Evolutionary conservation across 345 rosid species (phyloP).

Genomic region (Brassica rapa): DNA sequence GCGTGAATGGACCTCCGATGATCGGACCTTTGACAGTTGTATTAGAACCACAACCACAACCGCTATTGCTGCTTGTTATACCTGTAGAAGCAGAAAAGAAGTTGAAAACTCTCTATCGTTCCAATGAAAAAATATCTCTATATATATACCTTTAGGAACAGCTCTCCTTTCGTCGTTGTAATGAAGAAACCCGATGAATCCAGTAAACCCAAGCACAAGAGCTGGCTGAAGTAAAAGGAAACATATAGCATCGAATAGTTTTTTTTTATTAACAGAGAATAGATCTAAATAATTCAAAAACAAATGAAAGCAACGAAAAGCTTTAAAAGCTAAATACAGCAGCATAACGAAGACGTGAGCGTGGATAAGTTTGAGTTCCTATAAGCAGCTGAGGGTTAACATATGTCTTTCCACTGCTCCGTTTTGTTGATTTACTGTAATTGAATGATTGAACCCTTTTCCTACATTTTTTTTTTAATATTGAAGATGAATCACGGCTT

Average conservation of each 20-base stretch:
- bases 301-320: not conserved
- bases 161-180: slow-evolving; percentile 86
- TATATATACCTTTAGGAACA: slow-evolving; percentile 54
- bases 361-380: slow-evolving; percentile 48
- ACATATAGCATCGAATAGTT: not conserved
- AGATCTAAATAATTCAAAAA: not conserved
- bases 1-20: slow-evolving; percentile 80
- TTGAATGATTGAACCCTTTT: slow-evolving; percentile 51
- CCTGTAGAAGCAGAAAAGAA: slow-evolving; percentile 18
- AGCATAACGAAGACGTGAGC: slow-evolving; percentile 44
- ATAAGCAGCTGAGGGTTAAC: slow-evolving; percentile 30
- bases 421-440: slow-evolving; percentile 54
- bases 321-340: slow-evolving; percentile 48
- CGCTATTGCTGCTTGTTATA: slow-evolving; percentile 47
- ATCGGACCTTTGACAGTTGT: slow-evolving; percentile 55
- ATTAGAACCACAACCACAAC: slow-evolving; percentile 37
- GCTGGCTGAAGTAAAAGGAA: slow-evolving; percentile 55
- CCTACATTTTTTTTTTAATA: not conserved
- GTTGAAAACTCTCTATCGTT: not conserved
- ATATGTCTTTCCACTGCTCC: slow-evolving; percentile 26
- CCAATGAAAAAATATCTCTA: not conserved
- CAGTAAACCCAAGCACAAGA: slow-evolving; percentile 59
- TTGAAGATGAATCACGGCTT: slow-evolving; percentile 8
- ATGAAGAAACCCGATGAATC: slow-evolving; percentile 58
- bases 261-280: not conserved